A percentile compares a stretch with the other conserved stretches of the same genome.
phyloP scores from a whole-genome alignment of 805 yeast genomes.

The Myxozyma neotropica region DNA sequence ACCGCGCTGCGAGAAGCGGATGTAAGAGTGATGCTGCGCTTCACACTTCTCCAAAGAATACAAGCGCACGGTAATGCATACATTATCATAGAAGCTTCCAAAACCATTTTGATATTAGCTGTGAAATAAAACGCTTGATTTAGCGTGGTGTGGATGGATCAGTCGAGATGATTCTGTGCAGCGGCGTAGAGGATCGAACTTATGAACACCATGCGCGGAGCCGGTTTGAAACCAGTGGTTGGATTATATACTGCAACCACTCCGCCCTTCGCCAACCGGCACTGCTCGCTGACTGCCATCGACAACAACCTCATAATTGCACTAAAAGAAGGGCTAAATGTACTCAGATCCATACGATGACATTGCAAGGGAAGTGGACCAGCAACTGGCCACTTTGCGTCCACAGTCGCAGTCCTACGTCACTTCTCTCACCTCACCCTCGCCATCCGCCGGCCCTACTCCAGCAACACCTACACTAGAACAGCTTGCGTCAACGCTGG shows the following conservation, averaged over 20 bases:
- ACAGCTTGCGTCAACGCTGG: slow-evolving; percentile 24
- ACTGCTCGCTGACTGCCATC: too few relatives aligned
- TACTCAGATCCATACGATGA: slow-evolving; percentile 34
- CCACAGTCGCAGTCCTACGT: slow-evolving; percentile 29
- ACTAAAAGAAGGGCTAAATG: too few relatives aligned
- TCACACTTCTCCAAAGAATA: too few relatives aligned
- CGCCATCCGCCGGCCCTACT: slow-evolving; percentile 26
- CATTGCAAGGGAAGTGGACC: slow-evolving; percentile 34
- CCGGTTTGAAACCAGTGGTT: too few relatives aligned
- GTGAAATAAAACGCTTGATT: not conserved
- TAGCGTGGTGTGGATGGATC: not conserved
- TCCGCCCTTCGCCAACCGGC: too few relatives aligned
- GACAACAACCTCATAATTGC: too few relatives aligned
- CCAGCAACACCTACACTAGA: slow-evolving; percentile 32
- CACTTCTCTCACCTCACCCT: slow-evolving; percentile 23
- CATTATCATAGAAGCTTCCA: slow-evolving; percentile 95
- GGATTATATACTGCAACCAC: too few relatives aligned
- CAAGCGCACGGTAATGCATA: slow-evolving; percentile 38
- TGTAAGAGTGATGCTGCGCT: too few relatives aligned
- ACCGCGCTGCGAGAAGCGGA: too few relatives aligned
- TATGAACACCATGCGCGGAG: too few relatives aligned
- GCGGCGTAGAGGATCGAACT: too few relatives aligned
- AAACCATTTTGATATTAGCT: slow-evolving; percentile 51
- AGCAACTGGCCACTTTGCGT: slow-evolving; percentile 26
- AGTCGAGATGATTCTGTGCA: too few relatives aligned